phyloP scores from a whole-genome alignment of 2,329 filamentous ascomycete species.

The Aureobasidium lini region DNA sequence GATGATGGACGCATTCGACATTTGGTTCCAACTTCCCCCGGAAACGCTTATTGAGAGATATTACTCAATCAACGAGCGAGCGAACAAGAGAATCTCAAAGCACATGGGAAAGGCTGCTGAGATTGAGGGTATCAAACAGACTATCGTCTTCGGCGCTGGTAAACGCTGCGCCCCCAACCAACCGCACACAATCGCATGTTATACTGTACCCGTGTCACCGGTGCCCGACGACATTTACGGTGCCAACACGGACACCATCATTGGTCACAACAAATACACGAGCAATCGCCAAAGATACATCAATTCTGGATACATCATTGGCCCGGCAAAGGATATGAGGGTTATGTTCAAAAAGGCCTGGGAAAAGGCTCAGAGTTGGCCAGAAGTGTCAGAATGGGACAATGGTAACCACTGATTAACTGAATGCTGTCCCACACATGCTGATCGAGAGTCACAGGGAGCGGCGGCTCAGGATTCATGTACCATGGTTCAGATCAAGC shows the following conservation, averaged over 20 bases:
- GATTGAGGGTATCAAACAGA: conserved; percentile 39
- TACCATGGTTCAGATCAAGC: conserved; percentile 31
- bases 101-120: conserved; percentile 17
- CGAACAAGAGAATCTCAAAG: conserved; percentile 40
- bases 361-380: conserved; percentile 20
- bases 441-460: conserved; percentile 2
- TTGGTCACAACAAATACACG: conserved; percentile 28
- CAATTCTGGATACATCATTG: conserved; percentile 42
- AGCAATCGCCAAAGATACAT: conserved; percentile 40
- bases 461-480: conserved; percentile 20
- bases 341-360: conserved; percentile 35
- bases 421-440: too few relatives aligned
- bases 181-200: conserved; percentile 41
- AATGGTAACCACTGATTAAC: conserved; percentile 13
- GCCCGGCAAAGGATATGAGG: conserved; percentile 25
- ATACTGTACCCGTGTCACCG: conserved; percentile 44
- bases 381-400: conserved; percentile 7
- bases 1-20: conserved; percentile 56
- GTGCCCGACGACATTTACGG: conserved; percentile 44
- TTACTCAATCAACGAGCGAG: conserved; percentile 32
- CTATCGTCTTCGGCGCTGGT: conserved; percentile 48
- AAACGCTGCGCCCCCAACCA: conserved; percentile 45
- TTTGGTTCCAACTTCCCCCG: conserved; percentile 58
- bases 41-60: conserved; percentile 58
- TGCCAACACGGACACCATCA: conserved; percentile 41